Evolutionary conservation across 208 protist species (phyloP).

Genomic region (Leishmania tropica): DNA sequence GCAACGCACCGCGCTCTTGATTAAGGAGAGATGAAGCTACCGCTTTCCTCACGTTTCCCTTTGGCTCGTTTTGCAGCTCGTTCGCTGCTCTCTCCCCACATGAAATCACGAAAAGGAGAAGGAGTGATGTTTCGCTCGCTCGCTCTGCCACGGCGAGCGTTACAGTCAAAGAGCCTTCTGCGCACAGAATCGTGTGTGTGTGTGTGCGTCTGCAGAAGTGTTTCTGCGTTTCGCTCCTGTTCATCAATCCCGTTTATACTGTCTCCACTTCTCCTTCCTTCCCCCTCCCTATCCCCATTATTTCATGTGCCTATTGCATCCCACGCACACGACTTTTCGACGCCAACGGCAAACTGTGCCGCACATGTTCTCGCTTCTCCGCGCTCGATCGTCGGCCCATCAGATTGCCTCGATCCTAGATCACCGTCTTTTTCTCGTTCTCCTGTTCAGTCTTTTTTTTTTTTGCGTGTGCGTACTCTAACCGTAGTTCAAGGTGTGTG

Average conservation of each 20-base stretch:
- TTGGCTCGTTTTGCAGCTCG: background rate
- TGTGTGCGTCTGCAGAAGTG: background rate
- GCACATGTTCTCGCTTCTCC: background rate
- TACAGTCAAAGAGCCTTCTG: no score
- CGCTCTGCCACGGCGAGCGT: background rate
- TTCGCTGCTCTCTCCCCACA: background rate
- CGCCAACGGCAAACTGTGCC: background rate
- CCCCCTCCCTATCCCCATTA: background rate
- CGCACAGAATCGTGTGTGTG: no score
- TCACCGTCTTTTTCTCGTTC: background rate
- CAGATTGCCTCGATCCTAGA: background rate
- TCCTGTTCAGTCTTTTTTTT: background rate
- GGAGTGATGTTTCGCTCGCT: background rate
- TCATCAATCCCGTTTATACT: background rate
- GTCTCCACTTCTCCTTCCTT: slow-evolving; percentile 2
- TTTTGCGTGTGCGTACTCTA: background rate
- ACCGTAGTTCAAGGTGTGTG: background rate
- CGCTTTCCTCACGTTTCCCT: background rate
- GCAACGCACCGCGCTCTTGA: background rate
- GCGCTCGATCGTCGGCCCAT: background rate
- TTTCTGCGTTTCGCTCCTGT: background rate
- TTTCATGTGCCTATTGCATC: background rate
- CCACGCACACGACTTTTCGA: background rate
- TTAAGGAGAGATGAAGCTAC: background rate
- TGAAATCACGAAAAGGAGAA: background rate